phyloP scores from a whole-genome alignment of 2,329 filamentous ascomycete species.

The Didymella keratinophila region DNA sequence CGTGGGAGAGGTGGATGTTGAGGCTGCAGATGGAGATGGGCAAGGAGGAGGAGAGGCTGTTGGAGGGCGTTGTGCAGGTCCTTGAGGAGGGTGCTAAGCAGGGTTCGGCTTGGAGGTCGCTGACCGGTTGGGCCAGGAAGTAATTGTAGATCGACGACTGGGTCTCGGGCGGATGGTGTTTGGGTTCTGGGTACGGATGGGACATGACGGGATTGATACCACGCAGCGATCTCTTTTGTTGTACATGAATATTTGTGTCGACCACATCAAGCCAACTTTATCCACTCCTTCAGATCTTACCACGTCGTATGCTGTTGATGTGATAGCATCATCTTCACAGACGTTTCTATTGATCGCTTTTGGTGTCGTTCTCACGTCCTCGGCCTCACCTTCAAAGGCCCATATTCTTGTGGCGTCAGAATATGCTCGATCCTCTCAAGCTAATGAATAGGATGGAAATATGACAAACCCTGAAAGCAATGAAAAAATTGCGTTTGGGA shows the following conservation, averaged over 20 bases:
- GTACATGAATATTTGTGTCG: constrained; percentile 28
- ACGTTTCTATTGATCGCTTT: too few relatives aligned
- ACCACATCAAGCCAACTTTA: constrained; percentile 11
- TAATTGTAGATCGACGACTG: constrained; percentile 27
- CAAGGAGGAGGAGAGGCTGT: constrained; percentile 62
- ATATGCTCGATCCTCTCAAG: not conserved
- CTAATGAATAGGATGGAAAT: not conserved
- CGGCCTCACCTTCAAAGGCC: too few relatives aligned
- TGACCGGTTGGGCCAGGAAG: constrained; percentile 61
- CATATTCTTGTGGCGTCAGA: not conserved
- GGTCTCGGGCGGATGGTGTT: constrained; percentile 32
- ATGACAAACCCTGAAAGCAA: too few relatives aligned
- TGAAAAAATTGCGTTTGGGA: too few relatives aligned
- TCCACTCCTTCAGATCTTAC: not conserved
- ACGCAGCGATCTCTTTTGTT: constrained; percentile 40
- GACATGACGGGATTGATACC: constrained; percentile 39
- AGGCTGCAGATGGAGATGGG: constrained; percentile 88
- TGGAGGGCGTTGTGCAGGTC: constrained; percentile 65
- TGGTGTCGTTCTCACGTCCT: too few relatives aligned
- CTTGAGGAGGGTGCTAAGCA: constrained; percentile 67
- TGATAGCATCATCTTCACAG: too few relatives aligned
- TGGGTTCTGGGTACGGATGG: constrained; percentile 13
- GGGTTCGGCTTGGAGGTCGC: constrained; percentile 65
- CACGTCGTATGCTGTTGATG: not conserved
- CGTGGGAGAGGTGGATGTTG: constrained; percentile 96